phyloP scores from a whole-genome alignment of 352 stramenopile species.

The Pythium biforme region DNA sequence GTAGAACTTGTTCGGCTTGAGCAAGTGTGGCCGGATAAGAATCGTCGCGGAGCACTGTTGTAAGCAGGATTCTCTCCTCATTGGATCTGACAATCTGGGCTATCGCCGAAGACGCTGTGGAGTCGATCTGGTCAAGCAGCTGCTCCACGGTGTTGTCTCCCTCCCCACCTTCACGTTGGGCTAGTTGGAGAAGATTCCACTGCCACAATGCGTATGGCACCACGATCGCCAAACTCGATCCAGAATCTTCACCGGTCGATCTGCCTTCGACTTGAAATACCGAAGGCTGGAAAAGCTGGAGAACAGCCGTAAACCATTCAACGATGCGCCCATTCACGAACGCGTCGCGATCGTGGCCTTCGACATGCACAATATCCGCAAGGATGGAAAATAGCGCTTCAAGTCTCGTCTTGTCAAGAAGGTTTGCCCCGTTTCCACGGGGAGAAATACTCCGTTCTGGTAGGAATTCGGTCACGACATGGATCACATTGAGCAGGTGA shows the following conservation, averaged over 20 bases:
- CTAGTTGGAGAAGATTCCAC: slow-evolving; percentile 10
- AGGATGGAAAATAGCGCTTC: slow-evolving; percentile 35
- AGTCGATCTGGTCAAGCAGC: slow-evolving; percentile 8
- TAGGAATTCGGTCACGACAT: slow-evolving; percentile 22
- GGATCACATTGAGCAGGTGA: slow-evolving; percentile 62
- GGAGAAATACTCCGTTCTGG: slow-evolving; percentile 23
- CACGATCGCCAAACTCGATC: neutral
- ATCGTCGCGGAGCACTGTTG: neutral
- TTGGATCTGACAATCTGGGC: neutral
- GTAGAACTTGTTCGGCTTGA: neutral
- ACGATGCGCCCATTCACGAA: slow-evolving; percentile 5
- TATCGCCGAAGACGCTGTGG: neutral
- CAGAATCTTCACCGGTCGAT: neutral
- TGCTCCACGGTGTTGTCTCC: neutral
- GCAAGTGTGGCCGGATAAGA: neutral
- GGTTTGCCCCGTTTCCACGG: neutral
- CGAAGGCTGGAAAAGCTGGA: neutral
- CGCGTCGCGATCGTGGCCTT: neutral
- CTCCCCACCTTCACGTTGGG: neutral
- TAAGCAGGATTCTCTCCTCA: neutral
- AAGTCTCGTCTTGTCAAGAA: slow-evolving; percentile 42
- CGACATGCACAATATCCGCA: slow-evolving; percentile 33
- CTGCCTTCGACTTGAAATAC: slow-evolving; percentile 9
- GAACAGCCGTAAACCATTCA: slow-evolving; percentile 2
- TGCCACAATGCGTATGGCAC: slow-evolving; percentile 6